Percentiles rank a stretch among this genome's conserved stretches.
These are phyloP conservation scores for Phytophthora pini DNA, from an alignment of 352 stramenopile species.

Conservation along the genomic window DNA sequence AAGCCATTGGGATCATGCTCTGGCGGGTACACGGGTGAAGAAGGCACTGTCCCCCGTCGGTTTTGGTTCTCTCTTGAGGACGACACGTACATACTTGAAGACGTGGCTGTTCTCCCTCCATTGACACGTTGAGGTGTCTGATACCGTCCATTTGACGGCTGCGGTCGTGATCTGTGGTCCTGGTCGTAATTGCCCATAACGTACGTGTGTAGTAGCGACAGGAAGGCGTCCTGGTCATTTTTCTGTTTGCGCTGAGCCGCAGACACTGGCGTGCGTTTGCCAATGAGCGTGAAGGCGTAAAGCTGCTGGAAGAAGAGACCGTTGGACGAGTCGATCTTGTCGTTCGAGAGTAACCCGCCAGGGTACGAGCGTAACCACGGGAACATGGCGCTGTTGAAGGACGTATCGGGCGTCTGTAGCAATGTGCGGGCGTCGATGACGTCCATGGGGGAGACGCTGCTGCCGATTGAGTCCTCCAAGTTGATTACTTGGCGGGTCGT, in stretches of 20 bases:
- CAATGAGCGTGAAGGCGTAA: slow-evolving; percentile 82
- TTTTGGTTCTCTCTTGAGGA: slow-evolving; percentile 20
- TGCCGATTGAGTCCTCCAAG: slow-evolving; percentile 70
- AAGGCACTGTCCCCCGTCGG: slow-evolving; percentile 18
- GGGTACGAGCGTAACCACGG: slow-evolving; percentile 78
- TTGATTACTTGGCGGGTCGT: slow-evolving; percentile 72
- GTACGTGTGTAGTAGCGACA: slow-evolving; percentile 72
- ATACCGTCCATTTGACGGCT: slow-evolving; percentile 24
- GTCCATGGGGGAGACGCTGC: slow-evolving; percentile 72
- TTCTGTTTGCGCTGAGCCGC: slow-evolving; percentile 60
- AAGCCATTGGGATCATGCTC: slow-evolving; percentile 45
- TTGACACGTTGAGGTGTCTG: neutral
- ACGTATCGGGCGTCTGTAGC: slow-evolving; percentile 69
- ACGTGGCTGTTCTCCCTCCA: slow-evolving; percentile 9
- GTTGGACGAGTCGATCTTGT: slow-evolving; percentile 71
- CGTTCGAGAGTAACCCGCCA: slow-evolving; percentile 50
- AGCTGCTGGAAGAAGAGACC: slow-evolving; percentile 88
- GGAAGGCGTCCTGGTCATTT: slow-evolving; percentile 67
- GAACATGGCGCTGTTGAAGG: slow-evolving; percentile 76
- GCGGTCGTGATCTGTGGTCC: slow-evolving; percentile 21
- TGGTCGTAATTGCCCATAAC: slow-evolving; percentile 72
- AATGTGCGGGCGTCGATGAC: slow-evolving; percentile 78
- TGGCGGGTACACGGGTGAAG: slow-evolving; percentile 30
- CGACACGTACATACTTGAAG: slow-evolving; percentile 22
- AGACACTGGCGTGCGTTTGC: slow-evolving; percentile 54